Base-by-base conservation (phyloP, 768 basidiomycete genomes). In the Tylopilus intermedius region DNA sequence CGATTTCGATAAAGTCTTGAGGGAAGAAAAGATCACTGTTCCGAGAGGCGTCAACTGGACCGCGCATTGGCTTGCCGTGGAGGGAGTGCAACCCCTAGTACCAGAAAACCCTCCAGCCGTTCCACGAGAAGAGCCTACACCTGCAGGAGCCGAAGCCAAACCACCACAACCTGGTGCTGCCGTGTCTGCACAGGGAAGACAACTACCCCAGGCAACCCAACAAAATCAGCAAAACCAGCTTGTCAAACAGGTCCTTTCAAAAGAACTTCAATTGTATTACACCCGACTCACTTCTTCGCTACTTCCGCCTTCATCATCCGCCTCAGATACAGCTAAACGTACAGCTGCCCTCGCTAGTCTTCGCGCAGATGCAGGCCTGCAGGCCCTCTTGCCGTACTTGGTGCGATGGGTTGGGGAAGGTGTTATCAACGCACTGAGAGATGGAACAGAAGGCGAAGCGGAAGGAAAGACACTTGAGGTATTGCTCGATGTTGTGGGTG, bases 11-110 rank as follows among this genome's bases (percentile, higher is more conserved):
- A 90, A 85, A 49, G 84, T 94, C 9, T 71, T 97, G 39, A 81
- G 89, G 50, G 89, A 91, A 62, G 90, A 92, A 67, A 88, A 93
- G 68, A 84, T 93, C 33, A 75, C 79, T 2, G 71, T 94, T 8
- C 90, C 92, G 0, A 84, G 86, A 60, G 86, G 85, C 39, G 84
- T 90, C 50, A 83, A 77, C 59, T 94, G 90, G 86, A 88, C 85
- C 0, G 94, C 96, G 2, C 96, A 99, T 66, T 99, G 96, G 96
- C 78, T 99, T 30, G 94, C 94, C 0, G 93, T 99, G 37, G 96
- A 99, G 62, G 96, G 96, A 24, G 89, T 99, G 11, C 96, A 98
- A 63, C 94, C 95, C 0, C 79, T 92, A n/a, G 89, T 95, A 46
- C 90, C 91, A 11, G 92, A 96, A 66, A 98, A 98, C 67, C 94